phyloP scores from a whole-genome alignment of 306 rosid genomes.

The Glycine tomentella region DNA sequence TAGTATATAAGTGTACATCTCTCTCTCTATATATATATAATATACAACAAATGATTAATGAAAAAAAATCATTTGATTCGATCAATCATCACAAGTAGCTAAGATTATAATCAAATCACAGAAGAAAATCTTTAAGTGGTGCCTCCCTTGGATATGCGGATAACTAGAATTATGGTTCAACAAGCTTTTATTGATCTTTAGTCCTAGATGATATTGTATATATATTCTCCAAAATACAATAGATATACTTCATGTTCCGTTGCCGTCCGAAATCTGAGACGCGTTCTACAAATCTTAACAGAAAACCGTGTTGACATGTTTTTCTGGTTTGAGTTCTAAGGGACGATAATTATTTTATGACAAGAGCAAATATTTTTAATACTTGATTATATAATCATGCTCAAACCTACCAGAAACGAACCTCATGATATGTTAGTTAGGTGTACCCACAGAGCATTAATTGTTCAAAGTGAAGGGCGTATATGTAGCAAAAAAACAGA shows the following conservation, averaged over 20 bases:
- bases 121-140: slow-evolving; percentile 38
- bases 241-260: slow-evolving; percentile 46
- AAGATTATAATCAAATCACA: slow-evolving; percentile 19
- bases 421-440: slow-evolving; percentile 56
- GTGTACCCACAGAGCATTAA: slow-evolving; percentile 44
- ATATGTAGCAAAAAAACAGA: slow-evolving; percentile 42
- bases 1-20: background rate
- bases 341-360: slow-evolving; percentile 32
- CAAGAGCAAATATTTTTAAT: slow-evolving; percentile 22
- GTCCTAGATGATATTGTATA: slow-evolving; percentile 29
- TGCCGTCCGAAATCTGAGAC: slow-evolving; percentile 59
- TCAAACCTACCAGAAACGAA: slow-evolving; percentile 51
- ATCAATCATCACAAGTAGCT: slow-evolving; percentile 27
- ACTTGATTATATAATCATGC: slow-evolving; percentile 12
- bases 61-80: slow-evolving; percentile 10
- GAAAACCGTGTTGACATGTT: slow-evolving; percentile 63
- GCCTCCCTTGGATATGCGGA: slow-evolving; percentile 25
- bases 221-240: slow-evolving; percentile 48
- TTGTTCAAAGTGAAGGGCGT: slow-evolving; percentile 36
- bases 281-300: slow-evolving; percentile 50
- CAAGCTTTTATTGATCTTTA: background rate
- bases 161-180: slow-evolving; percentile 15
- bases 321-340: slow-evolving; percentile 47
- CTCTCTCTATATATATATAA: background rate
- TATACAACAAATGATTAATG: slow-evolving; percentile 20